Evolutionary conservation across 2,329 filamentous ascomycete genomes (phyloP).

Genomic region (Trichoderma koningii): DNA sequence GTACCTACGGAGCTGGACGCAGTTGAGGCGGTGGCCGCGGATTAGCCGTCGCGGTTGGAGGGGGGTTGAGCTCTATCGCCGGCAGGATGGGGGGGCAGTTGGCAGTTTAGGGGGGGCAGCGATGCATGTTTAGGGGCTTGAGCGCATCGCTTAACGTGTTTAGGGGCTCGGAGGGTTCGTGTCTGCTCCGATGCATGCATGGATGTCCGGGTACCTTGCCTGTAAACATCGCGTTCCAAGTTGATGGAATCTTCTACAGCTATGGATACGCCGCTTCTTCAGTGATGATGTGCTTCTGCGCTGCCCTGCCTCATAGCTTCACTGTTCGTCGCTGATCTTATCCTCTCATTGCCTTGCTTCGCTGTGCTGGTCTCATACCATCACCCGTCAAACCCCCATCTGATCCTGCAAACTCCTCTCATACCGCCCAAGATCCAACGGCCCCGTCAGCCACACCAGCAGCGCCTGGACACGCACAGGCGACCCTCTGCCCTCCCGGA

Average conservation of each 20-base stretch:
- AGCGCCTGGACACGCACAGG: constrained; percentile 67
- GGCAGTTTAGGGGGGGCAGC: neutral
- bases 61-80: neutral
- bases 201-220: too few species aligned
- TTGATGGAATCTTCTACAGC: too few species aligned
- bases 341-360: neutral
- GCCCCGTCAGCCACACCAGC: constrained; percentile 74
- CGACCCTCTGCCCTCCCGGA: constrained; percentile 45
- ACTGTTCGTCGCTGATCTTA: neutral
- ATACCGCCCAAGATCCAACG: constrained; percentile 71
- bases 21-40: constrained; percentile 11
- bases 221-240: neutral
- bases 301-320: neutral
- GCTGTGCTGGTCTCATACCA: too few species aligned
- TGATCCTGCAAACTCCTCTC: constrained; percentile 57
- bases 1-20: neutral
- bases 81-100: neutral
- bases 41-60: constrained; percentile 11
- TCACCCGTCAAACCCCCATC: neutral
- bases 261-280: too few species aligned
- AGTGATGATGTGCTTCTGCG: neutral
- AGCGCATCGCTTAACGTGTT: neutral
- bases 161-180: constrained; percentile 4
- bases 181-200: neutral
- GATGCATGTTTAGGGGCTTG: neutral